phyloP scores from a whole-genome alignment of 805 yeast species.

The Barnettozyma vustinii region DNA sequence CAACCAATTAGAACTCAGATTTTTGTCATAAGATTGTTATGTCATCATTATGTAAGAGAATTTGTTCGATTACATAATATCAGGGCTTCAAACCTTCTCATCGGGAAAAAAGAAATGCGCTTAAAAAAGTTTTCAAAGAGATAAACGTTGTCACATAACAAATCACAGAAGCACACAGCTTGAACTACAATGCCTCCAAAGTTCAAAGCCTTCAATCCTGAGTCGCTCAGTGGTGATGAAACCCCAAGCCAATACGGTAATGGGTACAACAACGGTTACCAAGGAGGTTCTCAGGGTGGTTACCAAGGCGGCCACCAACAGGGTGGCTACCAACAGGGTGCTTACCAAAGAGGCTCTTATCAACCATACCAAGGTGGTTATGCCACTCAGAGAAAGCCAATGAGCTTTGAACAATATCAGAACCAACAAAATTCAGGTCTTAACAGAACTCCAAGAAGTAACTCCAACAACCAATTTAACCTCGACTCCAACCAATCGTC shows the following conservation, averaged over 20 bases:
- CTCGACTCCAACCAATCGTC: conserved; percentile 15
- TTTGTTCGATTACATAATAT: no score
- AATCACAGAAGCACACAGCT: not conserved
- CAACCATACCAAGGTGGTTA: conserved; percentile 10
- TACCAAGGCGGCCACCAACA: not conserved
- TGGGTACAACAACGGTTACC: conserved; percentile 6
- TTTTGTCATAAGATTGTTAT: not conserved
- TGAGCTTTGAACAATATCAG: conserved; percentile 23
- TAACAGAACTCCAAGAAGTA: conserved; percentile 15
- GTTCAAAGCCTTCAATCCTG: conserved; percentile 31
- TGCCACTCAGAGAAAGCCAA: conserved; percentile 17
- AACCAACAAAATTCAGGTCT: conserved; percentile 11
- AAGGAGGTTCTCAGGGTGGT: conserved; percentile 2
- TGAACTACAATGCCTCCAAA: conserved; percentile 33
- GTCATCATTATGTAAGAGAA: not conserved
- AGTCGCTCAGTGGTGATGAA: conserved; percentile 24
- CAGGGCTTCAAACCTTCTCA: not conserved
- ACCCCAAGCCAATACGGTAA: conserved; percentile 2
- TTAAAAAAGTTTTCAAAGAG: not conserved
- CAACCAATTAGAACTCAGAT: not conserved
- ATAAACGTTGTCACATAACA: conserved; percentile 1
- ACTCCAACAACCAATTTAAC: conserved; percentile 7
- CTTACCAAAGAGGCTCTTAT: conserved; percentile 1
- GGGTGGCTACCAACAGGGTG: not conserved
- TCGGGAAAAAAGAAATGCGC: not conserved